Evolutionary conservation across 1,284 basidiomycete genomes (phyloP).

Genomic region (Dichomitus squalens): DNA sequence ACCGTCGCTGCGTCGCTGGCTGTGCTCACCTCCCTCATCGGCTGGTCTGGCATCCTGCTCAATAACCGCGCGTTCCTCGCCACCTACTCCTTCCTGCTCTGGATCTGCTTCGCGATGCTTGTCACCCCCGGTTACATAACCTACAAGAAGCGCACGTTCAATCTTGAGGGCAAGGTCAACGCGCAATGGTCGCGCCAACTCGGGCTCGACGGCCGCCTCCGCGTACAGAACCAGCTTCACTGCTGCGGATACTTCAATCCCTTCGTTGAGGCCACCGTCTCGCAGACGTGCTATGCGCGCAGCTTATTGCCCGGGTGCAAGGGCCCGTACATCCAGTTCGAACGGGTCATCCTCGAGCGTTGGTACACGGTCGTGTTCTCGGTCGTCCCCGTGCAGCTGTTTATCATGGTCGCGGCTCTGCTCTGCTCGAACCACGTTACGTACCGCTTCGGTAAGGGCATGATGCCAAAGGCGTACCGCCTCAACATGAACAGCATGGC

Average conservation of each 20-base stretch:
- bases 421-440: conserved; percentile 67
- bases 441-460: conserved; percentile 67
- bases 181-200: conserved; percentile 56
- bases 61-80: conserved; percentile 69
- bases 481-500: conserved; percentile 60
- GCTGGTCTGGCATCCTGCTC: conserved; percentile 64
- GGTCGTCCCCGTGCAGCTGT: conserved; percentile 54
- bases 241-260: conserved; percentile 68
- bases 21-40: conserved; percentile 57
- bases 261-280: conserved; percentile 58
- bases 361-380: conserved; percentile 61
- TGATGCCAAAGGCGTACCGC: conserved; percentile 66
- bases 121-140: conserved; percentile 63
- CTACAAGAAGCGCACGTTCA: conserved; percentile 63
- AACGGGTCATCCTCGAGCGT: conserved; percentile 48
- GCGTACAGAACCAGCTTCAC: conserved; percentile 57
- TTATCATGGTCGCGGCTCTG: conserved; percentile 51
- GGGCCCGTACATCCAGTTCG: conserved; percentile 51
- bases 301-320: conserved; percentile 61
- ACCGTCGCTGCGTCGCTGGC: conserved; percentile 52
- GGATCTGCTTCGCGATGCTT: conserved; percentile 60
- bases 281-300: conserved; percentile 59
- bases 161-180: conserved; percentile 67
- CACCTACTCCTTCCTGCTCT: conserved; percentile 57
- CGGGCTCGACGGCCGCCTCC: conserved; percentile 48